Base-by-base conservation (phyloP, 768 basidiomycete species). In the Botryobasidium botryosum region DNA sequence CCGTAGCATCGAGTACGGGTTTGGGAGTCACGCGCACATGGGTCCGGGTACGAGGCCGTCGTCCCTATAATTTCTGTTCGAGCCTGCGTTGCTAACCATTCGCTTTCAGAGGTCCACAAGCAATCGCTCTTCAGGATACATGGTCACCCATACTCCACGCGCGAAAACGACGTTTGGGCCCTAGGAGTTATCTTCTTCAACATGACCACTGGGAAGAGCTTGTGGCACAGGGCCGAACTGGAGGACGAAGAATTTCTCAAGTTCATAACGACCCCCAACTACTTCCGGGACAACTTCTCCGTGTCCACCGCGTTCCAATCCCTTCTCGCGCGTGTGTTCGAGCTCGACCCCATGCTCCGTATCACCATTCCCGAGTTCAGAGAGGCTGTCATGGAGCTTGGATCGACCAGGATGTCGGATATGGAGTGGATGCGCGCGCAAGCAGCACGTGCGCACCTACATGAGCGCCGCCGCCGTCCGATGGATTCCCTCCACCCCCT, bases 191-290 rank as follows among this genome's bases (percentile, higher is more conserved):
- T 66, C 65, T 49, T 68, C 61, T 68, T 79, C 52, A 88, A 86
- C 60, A 72, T 92, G 63, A 74, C 81, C 39, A 77, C 77, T 44
- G 77, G 78, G 13, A 70, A 79, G 21, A 77, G 76, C 52, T 81
- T 81, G 10, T 88, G 86, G 87, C 66, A 70, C 43, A 68, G 71
- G 52, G 82, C 84, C 3, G 71, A 66, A 44, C 52, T 57, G 6
- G 53, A 50, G 23, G 83, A 88, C 62, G 70, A 73, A 49, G 91
- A 86, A 3, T 97, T 90, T 68, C 56, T 64, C 7, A 69, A 72
- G 1, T 97, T 85, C 60, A 68, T 83, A 47, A 62, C 68, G 49
- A 65, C 84, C 55, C 66, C 63, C 37, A 62, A 79, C 53, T 79
- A 75, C 56, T 69, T 88, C 31, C 69, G 68, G 37, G 60, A 68